Evolutionary conservation across 192 early-diverging fungal species (phyloP).

Genomic region (Funneliformis mosseae): DNA sequence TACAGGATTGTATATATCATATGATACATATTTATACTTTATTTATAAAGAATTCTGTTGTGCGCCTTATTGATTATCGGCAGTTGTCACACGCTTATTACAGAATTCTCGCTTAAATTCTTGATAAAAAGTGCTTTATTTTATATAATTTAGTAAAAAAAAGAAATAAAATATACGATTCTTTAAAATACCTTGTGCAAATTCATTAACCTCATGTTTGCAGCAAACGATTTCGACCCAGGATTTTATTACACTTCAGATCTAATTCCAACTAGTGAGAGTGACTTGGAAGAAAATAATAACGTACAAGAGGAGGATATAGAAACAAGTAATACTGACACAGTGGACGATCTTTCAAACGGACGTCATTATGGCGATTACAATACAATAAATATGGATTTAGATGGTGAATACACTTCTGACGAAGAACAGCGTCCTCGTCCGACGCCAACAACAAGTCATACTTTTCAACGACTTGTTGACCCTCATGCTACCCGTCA

Average conservation of each 20-base stretch:
- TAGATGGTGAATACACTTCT: constrained; percentile 24
- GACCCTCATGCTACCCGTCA: not conserved
- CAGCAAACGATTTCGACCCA: constrained; percentile 7
- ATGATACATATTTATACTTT: not conserved
- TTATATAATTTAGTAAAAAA: not conserved
- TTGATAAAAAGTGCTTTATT: not conserved
- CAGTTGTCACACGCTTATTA: not conserved
- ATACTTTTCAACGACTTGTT: not conserved
- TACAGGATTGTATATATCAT: not conserved
- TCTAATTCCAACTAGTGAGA: constrained; percentile 3
- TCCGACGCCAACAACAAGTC: not conserved
- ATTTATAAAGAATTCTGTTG: not conserved
- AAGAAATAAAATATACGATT: not conserved
- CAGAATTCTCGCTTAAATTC: not conserved
- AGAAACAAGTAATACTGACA: not conserved
- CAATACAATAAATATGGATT: constrained; percentile 23
- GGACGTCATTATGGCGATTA: constrained; percentile 1
- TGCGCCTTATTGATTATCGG: not conserved
- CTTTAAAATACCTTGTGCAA: not conserved
- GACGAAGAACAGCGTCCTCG: constrained; percentile 18
- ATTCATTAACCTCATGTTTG: constrained; percentile 9
- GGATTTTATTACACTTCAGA: constrained; percentile 8
- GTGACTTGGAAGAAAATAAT: constrained; percentile 13
- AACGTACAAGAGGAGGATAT: constrained; percentile 2
- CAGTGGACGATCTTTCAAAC: not conserved